Evolutionary conservation across 2,329 filamentous ascomycete genomes (phyloP).

Genomic region (Gremmenia infestans): DNA sequence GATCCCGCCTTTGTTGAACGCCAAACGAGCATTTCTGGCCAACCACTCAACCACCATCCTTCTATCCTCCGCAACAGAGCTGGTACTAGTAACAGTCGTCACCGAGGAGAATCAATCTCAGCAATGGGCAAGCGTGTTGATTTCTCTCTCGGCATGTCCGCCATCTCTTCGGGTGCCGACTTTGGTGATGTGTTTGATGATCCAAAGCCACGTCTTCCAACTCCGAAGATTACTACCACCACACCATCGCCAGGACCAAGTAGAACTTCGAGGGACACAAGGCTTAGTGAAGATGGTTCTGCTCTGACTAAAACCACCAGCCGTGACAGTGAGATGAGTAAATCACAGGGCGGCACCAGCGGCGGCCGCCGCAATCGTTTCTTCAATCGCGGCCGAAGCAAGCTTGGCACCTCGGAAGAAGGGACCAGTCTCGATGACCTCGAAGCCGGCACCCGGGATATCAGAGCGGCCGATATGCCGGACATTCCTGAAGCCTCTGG

Average conservation of each 20-base stretch:
- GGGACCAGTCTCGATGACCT: conserved; percentile 26
- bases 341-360: conserved; percentile 29
- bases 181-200: conserved; percentile 63
- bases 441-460: conserved; percentile 23
- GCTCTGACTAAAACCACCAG: conserved; percentile 15
- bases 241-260: conserved; percentile 18
- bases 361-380: conserved; percentile 55
- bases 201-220: conserved; percentile 33
- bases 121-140: conserved; percentile 60
- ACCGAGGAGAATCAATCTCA: conserved; percentile 52
- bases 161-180: conserved; percentile 51
- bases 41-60: conserved; percentile 33
- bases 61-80: conserved; percentile 52
- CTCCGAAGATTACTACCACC: conserved; percentile 34
- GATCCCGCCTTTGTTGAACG: conserved; percentile 35
- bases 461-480: conserved; percentile 34
- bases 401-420: conserved; percentile 22
- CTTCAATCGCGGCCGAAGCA: conserved; percentile 45
- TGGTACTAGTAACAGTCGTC: conserved; percentile 36
- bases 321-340: conserved; percentile 26
- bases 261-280: conserved; percentile 4
- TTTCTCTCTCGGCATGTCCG: conserved; percentile 64
- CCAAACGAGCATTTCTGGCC: conserved; percentile 23
- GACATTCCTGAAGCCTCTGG: conserved; percentile 38
- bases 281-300: conserved; percentile 14